Evolutionary conservation across 192 early-diverging fungal genomes (phyloP), one percentile per base, ranked within the genome.

Genomic region (Coemansia sp.): DNA sequence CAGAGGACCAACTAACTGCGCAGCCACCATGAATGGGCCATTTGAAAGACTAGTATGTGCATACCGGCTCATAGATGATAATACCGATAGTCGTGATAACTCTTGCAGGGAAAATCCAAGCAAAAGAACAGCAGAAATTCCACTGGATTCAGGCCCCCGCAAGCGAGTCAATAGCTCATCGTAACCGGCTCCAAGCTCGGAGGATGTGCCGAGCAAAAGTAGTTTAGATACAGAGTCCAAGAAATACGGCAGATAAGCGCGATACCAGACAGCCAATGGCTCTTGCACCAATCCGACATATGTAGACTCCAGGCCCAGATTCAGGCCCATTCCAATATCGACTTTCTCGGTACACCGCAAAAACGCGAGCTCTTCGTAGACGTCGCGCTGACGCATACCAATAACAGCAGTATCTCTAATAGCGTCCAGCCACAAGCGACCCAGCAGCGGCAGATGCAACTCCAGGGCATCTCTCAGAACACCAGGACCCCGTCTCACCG

Each of bases 401-500:
- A 76, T 19, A 2, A 68, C 81, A 0, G 73, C 76, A 8, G 69
- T 59, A n/a, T 84, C 81, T 17, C 76, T 73, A 7, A 78, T 39
- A 7, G 73, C 63, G 17, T 68, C 73, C 4, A 84, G 7, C 81
- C 81, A 84, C 40, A 74, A 68, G 0, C 26, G 17, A n/a, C 49
- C 35, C 17, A 84, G 61, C 30, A 78, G 21, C 4, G 68, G 65
- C 43, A 70, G 10, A 21, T 84, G 81, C 42, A 78, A 40, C 1
- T 44, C 37, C 11, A 78, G 19, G 2, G 66, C 40, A 5, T 75
- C 81, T 14, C 47, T 7, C 37, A 78, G 30, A 0, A 63, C 26
- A 3, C 35, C 59, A 16, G 4, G 30, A 9, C 26, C 8, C 3
- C 59, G 59, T 4, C 37, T 23, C 37, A 9, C 7, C 2, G 73